phyloP scores from a whole-genome alignment of 1,139 yeast genomes.

The Kodamaea plutei region DNA sequence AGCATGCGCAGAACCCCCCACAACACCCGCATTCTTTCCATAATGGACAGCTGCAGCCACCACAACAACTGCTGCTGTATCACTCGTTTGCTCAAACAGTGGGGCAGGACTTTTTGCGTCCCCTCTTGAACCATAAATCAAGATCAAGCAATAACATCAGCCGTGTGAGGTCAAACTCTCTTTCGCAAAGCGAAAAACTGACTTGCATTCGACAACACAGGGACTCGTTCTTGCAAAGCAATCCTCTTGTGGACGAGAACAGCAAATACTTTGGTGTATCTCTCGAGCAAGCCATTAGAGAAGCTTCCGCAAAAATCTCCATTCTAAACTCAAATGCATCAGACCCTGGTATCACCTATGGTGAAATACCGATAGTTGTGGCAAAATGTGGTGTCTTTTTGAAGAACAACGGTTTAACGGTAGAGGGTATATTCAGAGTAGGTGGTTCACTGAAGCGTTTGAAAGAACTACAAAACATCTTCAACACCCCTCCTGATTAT shows the following conservation, averaged over 20 bases:
- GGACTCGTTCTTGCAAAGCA: conserved; percentile 49
- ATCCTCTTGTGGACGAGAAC: conserved; percentile 44
- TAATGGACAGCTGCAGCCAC: conserved; percentile 12
- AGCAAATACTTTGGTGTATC: conserved; percentile 82
- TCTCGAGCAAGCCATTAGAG: conserved; percentile 60
- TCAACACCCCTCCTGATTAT: conserved; percentile 83
- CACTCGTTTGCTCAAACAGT: conserved; percentile 8
- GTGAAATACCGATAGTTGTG: conserved; percentile 82
- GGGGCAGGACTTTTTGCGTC: conserved; percentile 38
- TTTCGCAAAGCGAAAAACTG: conserved; percentile 29
- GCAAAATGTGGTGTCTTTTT: conserved; percentile 90
- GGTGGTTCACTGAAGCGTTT: conserved; percentile 90
- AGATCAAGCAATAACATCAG: conserved; percentile 47
- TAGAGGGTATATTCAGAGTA: conserved; percentile 90
- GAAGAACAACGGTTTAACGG: conserved; percentile 68
- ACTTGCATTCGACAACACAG: conserved; percentile 49
- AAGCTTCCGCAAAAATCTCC: conserved; percentile 74
- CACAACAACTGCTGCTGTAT: conserved; percentile 7
- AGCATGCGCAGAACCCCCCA: conserved; percentile 5
- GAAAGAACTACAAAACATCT: conserved; percentile 76
- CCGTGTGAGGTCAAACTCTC: conserved; percentile 37
- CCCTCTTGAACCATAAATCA: conserved; percentile 46
- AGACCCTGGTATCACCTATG: conserved; percentile 62
- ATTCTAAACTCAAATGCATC: conserved; percentile 49
- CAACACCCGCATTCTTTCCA: conserved; percentile 9